phyloP scores from a whole-genome alignment of 306 rosid genomes.

The Cicer bijugum region DNA sequence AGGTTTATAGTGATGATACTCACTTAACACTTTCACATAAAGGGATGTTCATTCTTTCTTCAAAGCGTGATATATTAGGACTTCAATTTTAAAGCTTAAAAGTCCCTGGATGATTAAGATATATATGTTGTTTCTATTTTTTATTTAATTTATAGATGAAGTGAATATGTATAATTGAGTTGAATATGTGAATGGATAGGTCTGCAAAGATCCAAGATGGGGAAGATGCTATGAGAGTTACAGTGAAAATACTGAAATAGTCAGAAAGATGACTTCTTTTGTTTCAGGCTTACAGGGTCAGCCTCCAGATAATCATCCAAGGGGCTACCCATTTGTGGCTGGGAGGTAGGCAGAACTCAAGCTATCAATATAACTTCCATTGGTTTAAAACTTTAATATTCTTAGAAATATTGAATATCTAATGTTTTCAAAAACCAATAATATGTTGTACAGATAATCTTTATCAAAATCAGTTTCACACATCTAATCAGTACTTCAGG shows the following conservation, averaged over 20 bases:
- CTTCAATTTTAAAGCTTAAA: not conserved
- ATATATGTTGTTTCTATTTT: not conserved
- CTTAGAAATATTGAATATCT: not conserved
- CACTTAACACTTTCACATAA: not conserved
- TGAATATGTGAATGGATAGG: slow-evolving; percentile 52
- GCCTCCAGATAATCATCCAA: slow-evolving; percentile 60
- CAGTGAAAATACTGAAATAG: slow-evolving; percentile 72
- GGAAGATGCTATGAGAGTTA: slow-evolving; percentile 83
- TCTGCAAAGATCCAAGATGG: slow-evolving; percentile 88
- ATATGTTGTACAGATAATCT: not conserved
- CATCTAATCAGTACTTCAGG: slow-evolving; percentile 51
- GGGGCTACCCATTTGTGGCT: slow-evolving; percentile 71
- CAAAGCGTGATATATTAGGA: not conserved
- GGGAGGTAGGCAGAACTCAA: slow-evolving; percentile 62
- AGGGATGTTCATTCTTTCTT: slow-evolving; percentile 19
- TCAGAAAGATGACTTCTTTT: slow-evolving; percentile 64
- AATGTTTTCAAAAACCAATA: not conserved
- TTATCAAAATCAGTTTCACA: slow-evolving; percentile 5
- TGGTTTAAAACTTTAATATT: not conserved
- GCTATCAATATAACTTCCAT: slow-evolving; percentile 31
- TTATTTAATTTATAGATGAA: slow-evolving; percentile 6
- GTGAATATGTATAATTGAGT: slow-evolving; percentile 14
- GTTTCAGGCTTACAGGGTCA: slow-evolving; percentile 82
- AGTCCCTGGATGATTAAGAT: not conserved
- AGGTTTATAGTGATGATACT: not conserved